Evolutionary conservation across 805 yeast genomes (phyloP), one percentile per base, ranked within the genome.

Genomic region (Metschnikowia proteae): DNA sequence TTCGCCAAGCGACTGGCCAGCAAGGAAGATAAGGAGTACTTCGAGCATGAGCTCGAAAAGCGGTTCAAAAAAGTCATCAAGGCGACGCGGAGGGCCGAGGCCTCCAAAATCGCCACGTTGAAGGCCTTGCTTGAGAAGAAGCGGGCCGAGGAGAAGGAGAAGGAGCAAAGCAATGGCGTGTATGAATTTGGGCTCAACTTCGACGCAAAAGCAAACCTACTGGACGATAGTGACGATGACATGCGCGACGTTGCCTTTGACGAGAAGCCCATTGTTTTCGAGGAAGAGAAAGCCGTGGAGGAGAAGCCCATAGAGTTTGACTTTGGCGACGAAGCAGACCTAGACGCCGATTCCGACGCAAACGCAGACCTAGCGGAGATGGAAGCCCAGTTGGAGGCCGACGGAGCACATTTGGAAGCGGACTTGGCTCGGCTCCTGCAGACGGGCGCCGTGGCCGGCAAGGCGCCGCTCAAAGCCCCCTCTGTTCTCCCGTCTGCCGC

Each of bases 151-250:
- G 51, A 54, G 60, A 47, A 66, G 67, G 54, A 74, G 69, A 41
- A 54, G 53, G 49, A 67, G 63, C 44, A 64, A 64, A 51, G 61
- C 60, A 31, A 56, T 50, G 43, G 67, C 73, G 48, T 53, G 50
- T 37, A 57, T 56, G 51, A 66, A 62, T 45, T 67, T 63, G 54
- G 76, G 55, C 53, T 74, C 44, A 72, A 51, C 54, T 60, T 65
- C 47, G 68, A 67, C 22, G 62, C 66, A 13, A 43, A 46, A 5
- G n/a, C 56, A 6, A 49, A 43, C 30, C 28, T 53, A 4, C 57
- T 54, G 54, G 56, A 54, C 28, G 60, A 55, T 10, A 52, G 57
- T n/a, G 58, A 52, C 40, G 57, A 53, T 13, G 54, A 53, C 7
- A 42, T 37, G 36, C 47, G 31, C 5, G 44, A 23, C n/a, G 22